Evolutionary conservation across 257 asterid genomes (phyloP), one percentile per base, ranked within the genome.

Genomic region (Solanum lycopersicoides): DNA sequence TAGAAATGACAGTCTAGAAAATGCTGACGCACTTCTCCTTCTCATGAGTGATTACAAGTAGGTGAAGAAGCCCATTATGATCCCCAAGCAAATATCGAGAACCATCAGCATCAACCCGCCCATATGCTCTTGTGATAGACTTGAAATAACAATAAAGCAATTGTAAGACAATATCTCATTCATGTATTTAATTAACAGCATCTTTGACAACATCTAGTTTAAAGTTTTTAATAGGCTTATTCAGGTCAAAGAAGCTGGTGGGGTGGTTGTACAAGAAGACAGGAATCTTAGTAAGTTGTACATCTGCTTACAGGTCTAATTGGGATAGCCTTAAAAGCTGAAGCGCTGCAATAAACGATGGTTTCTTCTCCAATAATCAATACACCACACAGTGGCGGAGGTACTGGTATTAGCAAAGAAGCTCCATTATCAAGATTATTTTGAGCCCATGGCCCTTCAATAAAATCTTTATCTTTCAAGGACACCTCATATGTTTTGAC

Each of bases 381-480:
- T 90, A 96, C 99, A 44, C 99, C 99, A 86, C 98, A 95, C 83
- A 95, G 94, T 82, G 99, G 99, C 35, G 99, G 96, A 14, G 99
- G 99, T 83, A 96, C 97, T 80, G 99, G 99, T 84, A 96, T 96
- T 84, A 96, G 92, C 92, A 96, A 92, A 87, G 93, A 96, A 34
- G 99, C 99, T 68, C 99, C 99, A 90, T 95, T 94, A 91, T 95
- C 98, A 88, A 96, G 99, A 93, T 96, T 96, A 91, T 93, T 95
- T 89, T 93, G 99, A 89, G 98, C 94, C 99, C 98, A 96, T 59
- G 99, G 98, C 82, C 99, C 99, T 93, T 96, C 99, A 87, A 93
- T 92, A 91, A 96, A 96, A 92, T 94, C 98, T 91, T 95, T 95
- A 90, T 96, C 98, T 91, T 94, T 95, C 94, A 95, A 89, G 73